phyloP scores from a whole-genome alignment of 176 grass and related monocot species.

The Juncus effusus region DNA sequence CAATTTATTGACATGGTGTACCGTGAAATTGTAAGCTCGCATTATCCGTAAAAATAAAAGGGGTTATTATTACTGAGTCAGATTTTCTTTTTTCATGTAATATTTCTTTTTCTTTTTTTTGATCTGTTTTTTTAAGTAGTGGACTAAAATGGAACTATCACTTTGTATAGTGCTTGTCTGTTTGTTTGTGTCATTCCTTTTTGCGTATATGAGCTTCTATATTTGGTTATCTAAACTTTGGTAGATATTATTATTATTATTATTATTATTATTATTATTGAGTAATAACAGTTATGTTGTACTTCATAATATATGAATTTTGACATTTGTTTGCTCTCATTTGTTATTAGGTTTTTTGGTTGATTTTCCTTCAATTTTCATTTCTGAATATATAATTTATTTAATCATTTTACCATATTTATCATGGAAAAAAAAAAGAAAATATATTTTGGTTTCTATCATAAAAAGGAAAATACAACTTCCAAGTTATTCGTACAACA shows the following conservation, averaged over 20 bases:
- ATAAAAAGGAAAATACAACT: too few species aligned
- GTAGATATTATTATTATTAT: conserved; percentile 4
- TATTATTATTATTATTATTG: conserved; percentile 8
- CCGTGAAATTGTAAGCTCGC: conserved; percentile 49
- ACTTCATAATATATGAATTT: too few species aligned
- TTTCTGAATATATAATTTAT: too few species aligned
- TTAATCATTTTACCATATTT: too few species aligned
- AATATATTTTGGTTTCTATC: too few species aligned
- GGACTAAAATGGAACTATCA: not conserved
- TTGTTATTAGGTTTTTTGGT: too few species aligned
- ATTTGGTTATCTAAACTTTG: conserved; percentile 26
- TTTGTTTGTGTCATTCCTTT: conserved; percentile 23
- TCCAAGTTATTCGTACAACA: too few species aligned
- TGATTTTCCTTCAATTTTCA: too few species aligned
- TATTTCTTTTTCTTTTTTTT: conserved; percentile 8
- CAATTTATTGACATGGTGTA: conserved; percentile 68
- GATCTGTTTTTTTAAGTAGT: conserved; percentile 18
- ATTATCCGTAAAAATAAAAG: conserved; percentile 32
- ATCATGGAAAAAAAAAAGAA: too few species aligned
- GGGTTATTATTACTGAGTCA: conserved; percentile 11
- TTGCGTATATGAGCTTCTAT: conserved; percentile 22
- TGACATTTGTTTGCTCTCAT: too few species aligned
- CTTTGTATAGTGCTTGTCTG: conserved; percentile 21
- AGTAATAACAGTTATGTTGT: conserved; percentile 3
- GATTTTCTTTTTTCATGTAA: not conserved